phyloP scores from a whole-genome alignment of 768 basidiomycete species.

The Lactifluus hygrophoroides region DNA sequence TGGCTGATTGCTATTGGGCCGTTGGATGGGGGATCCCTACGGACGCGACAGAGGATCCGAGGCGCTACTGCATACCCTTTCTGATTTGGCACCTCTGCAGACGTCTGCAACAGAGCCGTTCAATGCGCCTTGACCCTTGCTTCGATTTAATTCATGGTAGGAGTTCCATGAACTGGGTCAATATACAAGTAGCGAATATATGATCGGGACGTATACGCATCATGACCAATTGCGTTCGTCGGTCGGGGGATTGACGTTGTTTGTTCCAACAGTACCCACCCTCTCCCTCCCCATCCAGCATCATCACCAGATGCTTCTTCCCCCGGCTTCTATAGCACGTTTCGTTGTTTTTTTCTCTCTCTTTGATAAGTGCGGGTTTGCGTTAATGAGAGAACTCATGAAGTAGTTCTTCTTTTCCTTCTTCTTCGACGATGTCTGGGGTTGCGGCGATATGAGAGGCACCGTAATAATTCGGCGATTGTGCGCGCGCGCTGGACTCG shows the following conservation, averaged over 20 bases:
- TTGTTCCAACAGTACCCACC: neutral
- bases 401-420: no score
- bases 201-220: neutral
- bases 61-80: no score
- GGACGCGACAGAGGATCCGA: neutral
- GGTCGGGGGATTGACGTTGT: neutral
- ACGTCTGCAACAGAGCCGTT: neutral
- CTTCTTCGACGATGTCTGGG: slow-evolving; percentile 27
- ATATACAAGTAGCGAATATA: neutral
- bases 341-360: no score
- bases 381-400: slow-evolving; percentile 28
- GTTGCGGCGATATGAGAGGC: slow-evolving; percentile 34
- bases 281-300: no score
- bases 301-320: slow-evolving; percentile 5
- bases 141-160: no score
- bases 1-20: no score
- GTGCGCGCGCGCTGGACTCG: slow-evolving; percentile 1
- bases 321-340: neutral
- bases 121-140: neutral
- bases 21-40: neutral
- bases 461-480: slow-evolving; percentile 30
- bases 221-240: neutral
- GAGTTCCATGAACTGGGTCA: neutral
- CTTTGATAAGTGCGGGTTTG: neutral
- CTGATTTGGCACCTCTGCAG: no score